Percentiles rank a stretch among this genome's conserved stretches.
Evolutionary conservation across 768 basidiomycete genomes (phyloP).

Genomic region (Neoboletus subvelutipes): DNA sequence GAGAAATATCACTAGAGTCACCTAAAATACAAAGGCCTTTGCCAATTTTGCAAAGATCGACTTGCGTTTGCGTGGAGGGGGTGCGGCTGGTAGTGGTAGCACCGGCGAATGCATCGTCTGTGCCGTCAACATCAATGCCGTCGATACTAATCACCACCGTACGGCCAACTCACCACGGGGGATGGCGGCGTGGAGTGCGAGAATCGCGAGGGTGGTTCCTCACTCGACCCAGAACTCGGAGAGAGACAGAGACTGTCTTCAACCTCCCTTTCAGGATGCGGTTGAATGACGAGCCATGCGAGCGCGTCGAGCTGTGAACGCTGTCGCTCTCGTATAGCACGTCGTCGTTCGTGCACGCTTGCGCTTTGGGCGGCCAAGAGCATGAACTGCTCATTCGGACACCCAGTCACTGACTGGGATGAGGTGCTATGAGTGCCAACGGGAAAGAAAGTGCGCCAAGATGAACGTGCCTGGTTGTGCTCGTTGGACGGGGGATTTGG

Average conservation of each 20-base stretch:
- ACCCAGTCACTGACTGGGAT: not conserved
- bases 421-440: not conserved
- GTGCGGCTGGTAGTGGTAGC: not conserved
- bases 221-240: constrained; percentile 7
- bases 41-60: constrained; percentile 13
- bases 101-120: constrained; percentile 5
- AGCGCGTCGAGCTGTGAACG: not conserved
- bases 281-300: constrained; percentile 10
- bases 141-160: not conserved
- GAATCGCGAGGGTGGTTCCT: constrained; percentile 24
- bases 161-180: constrained; percentile 15
- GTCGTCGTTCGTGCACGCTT: constrained; percentile 21
- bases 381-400: constrained; percentile 11
- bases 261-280: not conserved
- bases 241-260: not conserved
- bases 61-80: constrained; percentile 8
- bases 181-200: constrained; percentile 17
- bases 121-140: not conserved
- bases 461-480: constrained; percentile 11
- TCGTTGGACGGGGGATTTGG: not conserved
- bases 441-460: not conserved
- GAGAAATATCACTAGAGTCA: not conserved
- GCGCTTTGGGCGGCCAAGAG: constrained; percentile 18
- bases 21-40: constrained; percentile 5
- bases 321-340: constrained; percentile 11